A percentile compares a stretch with the other conserved stretches of the same genome.
Evolutionary conservation across 495 filamentous ascomycete species (phyloP).

Genomic region (Viridothelium virens): DNA sequence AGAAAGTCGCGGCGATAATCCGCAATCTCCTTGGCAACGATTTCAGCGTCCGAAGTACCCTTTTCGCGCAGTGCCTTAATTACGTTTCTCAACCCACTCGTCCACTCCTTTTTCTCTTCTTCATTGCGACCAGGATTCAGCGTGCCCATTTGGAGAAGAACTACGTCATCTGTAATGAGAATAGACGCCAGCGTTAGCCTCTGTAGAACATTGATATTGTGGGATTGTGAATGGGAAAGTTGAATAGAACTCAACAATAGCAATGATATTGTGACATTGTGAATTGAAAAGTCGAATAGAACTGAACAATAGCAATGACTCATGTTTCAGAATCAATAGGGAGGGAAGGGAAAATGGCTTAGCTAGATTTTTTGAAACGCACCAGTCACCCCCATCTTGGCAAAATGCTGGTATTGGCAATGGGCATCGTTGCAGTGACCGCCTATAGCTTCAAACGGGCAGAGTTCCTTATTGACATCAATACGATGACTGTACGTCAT

Average conservation of each 20-base stretch:
- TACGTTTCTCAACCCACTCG: conserved; percentile 63
- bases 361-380: conserved; percentile 42
- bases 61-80: conserved; percentile 66
- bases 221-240: conserved; percentile 37
- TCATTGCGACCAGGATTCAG: conserved; percentile 59
- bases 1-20: conserved; percentile 68
- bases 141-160: conserved; percentile 74
- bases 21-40: conserved; percentile 73
- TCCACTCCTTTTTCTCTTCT: conserved; percentile 64
- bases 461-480: conserved; percentile 62
- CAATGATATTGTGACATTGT: conserved; percentile 17
- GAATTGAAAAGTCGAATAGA: conserved; percentile 16
- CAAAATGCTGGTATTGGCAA: conserved; percentile 73
- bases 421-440: conserved; percentile 67
- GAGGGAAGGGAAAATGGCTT: conserved; percentile 2
- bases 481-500: conserved; percentile 89
- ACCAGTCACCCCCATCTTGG: conserved; percentile 70
- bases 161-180: conserved; percentile 68
- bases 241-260: conserved; percentile 24
- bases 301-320: neutral
- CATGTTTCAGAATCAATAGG: neutral
- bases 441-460: conserved; percentile 62
- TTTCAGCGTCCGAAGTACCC: conserved; percentile 65
- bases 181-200: conserved; percentile 35
- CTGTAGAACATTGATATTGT: conserved; percentile 45